Evolutionary conservation across 192 early-diverging fungal species (phyloP).

Genomic region (Radiomyces spectabilis): DNA sequence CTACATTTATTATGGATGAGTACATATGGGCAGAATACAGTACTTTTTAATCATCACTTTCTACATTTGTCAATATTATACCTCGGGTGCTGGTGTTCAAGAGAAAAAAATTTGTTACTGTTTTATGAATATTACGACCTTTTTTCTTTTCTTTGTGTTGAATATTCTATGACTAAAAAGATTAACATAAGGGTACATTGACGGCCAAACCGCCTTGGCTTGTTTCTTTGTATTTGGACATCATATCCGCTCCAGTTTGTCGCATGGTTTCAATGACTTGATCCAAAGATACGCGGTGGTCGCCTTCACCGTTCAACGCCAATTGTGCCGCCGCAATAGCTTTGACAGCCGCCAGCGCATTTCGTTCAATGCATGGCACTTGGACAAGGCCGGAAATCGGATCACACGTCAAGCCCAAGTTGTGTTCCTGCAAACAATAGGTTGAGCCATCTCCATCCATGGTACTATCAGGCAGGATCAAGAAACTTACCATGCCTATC

Average conservation of each 20-base stretch:
- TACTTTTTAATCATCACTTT: no score
- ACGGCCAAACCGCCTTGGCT: constrained; percentile 85
- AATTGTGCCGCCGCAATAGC: constrained; percentile 92
- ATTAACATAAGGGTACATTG: constrained; percentile 74
- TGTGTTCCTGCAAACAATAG: constrained; percentile 46
- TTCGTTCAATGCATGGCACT: constrained; percentile 94
- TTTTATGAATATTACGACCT: no score
- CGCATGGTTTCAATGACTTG: constrained; percentile 93
- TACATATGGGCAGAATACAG: no score
- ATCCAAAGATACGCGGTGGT: constrained; percentile 80
- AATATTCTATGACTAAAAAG: constrained; percentile 30
- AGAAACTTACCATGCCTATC: constrained; percentile 85
- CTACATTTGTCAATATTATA: no score
- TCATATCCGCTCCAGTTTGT: constrained; percentile 83
- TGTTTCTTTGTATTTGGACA: constrained; percentile 94
- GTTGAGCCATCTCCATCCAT: background rate
- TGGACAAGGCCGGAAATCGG: constrained; percentile 90
- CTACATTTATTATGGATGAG: no score
- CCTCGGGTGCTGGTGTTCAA: no score
- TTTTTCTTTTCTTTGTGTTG: background rate
- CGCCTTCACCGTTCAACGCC: constrained; percentile 85
- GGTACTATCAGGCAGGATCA: no score
- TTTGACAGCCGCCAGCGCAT: constrained; percentile 90
- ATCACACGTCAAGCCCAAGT: constrained; percentile 77
- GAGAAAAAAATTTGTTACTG: no score